Conservation (phyloP, 495 filamentous ascomycete species). For the Lophiostoma macrostomum region DNA sequence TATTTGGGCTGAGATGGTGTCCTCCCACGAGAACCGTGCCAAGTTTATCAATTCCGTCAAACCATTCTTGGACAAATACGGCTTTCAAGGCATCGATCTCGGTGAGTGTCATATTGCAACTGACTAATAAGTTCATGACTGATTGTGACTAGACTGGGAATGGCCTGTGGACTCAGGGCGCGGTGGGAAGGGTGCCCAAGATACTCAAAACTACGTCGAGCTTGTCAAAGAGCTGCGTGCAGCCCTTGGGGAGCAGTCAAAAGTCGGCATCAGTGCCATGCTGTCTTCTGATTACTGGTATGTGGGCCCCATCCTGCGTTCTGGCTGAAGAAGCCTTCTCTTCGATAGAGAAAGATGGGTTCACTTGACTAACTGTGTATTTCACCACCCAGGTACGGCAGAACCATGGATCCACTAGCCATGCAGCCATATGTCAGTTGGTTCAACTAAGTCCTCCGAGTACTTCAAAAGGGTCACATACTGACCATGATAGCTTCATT, state of each 20-base stretch:
- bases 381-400: too few relatives aligned
- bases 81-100: slow-evolving; percentile 57
- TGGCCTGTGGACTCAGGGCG: slow-evolving; percentile 46
- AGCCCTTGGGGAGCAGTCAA: slow-evolving; percentile 38
- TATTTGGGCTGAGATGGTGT: slow-evolving; percentile 6
- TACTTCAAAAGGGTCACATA: too few relatives aligned
- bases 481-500: too few relatives aligned
- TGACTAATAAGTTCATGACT: too few relatives aligned
- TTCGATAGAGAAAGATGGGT: too few relatives aligned
- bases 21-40: slow-evolving; percentile 32
- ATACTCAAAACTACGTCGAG: slow-evolving; percentile 44
- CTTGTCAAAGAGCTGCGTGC: slow-evolving; percentile 47
- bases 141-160: too few relatives aligned
- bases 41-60: slow-evolving; percentile 47
- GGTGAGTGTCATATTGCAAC: too few relatives aligned
- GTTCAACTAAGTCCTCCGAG: too few relatives aligned
- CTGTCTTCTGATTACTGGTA: slow-evolving; percentile 44
- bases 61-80: slow-evolving; percentile 47
- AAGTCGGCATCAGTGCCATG: slow-evolving; percentile 44
- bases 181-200: slow-evolving; percentile 37
- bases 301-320: too few relatives aligned
- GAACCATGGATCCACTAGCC: slow-evolving; percentile 43
- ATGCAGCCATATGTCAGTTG: slow-evolving; percentile 48
- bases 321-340: too few relatives aligned
- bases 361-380: too few relatives aligned